Base-by-base conservation (phyloP, 106 monocot species). In the Allium sativum region DNA sequence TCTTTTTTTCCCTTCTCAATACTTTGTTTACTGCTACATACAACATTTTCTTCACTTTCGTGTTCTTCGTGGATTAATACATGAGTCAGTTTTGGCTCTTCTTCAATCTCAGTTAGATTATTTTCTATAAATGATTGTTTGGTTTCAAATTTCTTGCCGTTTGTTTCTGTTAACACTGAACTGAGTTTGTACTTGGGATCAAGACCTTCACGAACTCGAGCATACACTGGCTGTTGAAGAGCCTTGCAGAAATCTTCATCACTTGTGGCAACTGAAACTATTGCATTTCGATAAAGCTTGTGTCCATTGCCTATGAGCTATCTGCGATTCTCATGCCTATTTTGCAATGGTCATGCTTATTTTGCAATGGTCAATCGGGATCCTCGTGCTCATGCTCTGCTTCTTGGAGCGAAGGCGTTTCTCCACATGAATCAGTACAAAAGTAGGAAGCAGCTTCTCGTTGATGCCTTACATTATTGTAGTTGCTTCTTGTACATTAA, bases 241-340 rank as follows among this genome's bases (percentile, higher is more conserved):
- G 82, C 87, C 40, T 71, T 10, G 2, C 44, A 47, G 51, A 78
- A 87, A 40, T 79, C 70, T 14, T 68, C 65, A 40, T 79, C 76
- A 43, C 50, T 71, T 16, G 70, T 55, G 10, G 68, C 82, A 13
- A 82, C 76, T 48, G 87, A 62, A 65, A 63, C 62, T 54, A 82
- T 68, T 41, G 79, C 95, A 84, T 90, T 96, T 59, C 78, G 81
- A 79, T 81, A 96, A 21, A 96, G 84, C 76, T 96, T 96, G 66
- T 90, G 73, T 42, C 91, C 96, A 61, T 71, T 91, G 81, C 82
- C 96, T 50, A 96, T 73, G 40, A 96, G 76, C 72, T 96, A 91
- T 61, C 96, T 87, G n/a, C n/a, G n/a, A n/a, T n/a, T n/a, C n/a
- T n/a, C n/a, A n/a, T n/a, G n/a, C n/a, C n/a, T n/a, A n/a, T n/a